Evolutionary conservation across 805 yeast species (phyloP).

Genomic region (Ogataea kodamae): DNA sequence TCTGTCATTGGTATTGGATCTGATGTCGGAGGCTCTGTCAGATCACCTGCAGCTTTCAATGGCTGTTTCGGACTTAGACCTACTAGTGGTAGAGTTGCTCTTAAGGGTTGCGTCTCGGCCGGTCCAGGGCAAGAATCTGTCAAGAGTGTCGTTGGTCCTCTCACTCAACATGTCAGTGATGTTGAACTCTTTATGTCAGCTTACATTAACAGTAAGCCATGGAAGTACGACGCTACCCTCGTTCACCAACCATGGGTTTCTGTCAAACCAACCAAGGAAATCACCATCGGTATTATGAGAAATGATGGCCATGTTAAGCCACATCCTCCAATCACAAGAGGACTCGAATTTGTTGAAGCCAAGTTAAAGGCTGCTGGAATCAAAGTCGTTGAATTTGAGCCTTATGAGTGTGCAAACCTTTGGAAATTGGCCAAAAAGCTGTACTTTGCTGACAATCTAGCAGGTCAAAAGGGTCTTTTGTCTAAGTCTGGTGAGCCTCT

Average conservation of each 20-base stretch:
- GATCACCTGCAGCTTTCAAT: conserved; percentile 46
- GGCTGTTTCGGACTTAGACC: conserved; percentile 50
- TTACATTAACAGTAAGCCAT: conserved; percentile 47
- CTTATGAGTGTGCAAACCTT: conserved; percentile 38
- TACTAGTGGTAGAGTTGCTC: conserved; percentile 46
- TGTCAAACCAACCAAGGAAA: conserved; percentile 23
- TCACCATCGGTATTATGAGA: conserved; percentile 46
- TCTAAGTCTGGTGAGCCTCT: conserved; percentile 65
- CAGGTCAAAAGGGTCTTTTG: conserved; percentile 44
- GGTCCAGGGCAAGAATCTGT: conserved; percentile 45
- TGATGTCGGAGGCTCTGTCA: conserved; percentile 4
- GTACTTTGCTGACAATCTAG: conserved; percentile 63
- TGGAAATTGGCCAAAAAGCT: conserved; percentile 52
- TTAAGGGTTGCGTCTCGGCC: conserved; percentile 33
- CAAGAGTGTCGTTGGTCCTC: conserved; percentile 42
- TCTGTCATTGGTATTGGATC: conserved; percentile 2
- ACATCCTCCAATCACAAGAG: conserved; percentile 42
- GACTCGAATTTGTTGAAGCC: conserved; percentile 44
- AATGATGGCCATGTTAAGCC: conserved; percentile 49
- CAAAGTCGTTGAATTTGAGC: conserved; percentile 38
- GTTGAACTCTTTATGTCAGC: conserved; percentile 46
- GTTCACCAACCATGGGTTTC: conserved; percentile 47
- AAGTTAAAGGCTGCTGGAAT: conserved; percentile 55
- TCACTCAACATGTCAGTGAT: conserved; percentile 47
- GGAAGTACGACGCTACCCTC: conserved; percentile 48